Evolutionary conservation across 2,329 filamentous ascomycete genomes (phyloP).

Genomic region (Xylariaceae sp.): DNA sequence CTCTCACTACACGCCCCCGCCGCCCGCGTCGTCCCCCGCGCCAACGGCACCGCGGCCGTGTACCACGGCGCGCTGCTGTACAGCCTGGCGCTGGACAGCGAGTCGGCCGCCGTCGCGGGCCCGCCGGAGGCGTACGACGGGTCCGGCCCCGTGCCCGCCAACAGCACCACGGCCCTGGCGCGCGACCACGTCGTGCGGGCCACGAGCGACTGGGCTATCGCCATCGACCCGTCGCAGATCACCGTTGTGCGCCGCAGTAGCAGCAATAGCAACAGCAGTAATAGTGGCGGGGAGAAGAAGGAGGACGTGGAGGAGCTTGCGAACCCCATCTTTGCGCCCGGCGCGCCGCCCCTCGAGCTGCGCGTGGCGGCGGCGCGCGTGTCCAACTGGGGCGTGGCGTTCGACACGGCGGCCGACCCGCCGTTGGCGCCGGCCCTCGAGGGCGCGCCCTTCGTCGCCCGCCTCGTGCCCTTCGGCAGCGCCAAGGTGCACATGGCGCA

Average conservation of each 20-base stretch:
- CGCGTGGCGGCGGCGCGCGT: constrained; percentile 23
- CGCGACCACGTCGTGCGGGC: constrained; percentile 22
- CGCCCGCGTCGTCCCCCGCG: constrained; percentile 20
- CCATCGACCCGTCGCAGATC: constrained; percentile 25
- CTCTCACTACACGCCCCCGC: constrained; percentile 14
- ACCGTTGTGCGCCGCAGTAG: constrained; percentile 9
- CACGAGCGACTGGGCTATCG: constrained; percentile 23
- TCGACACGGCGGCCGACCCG: constrained; percentile 19
- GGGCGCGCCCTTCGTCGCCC: constrained; percentile 20
- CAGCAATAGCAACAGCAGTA: not conserved
- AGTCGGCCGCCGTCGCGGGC: constrained; percentile 13
- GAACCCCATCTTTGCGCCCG: constrained; percentile 23
- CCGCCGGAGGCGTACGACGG: constrained; percentile 11
- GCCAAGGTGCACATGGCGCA: constrained; percentile 27
- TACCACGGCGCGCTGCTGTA: constrained; percentile 26
- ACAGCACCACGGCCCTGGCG: constrained; percentile 18
- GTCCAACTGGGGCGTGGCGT: constrained; percentile 24
- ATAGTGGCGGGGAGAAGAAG: not conserved
- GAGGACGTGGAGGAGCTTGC: constrained; percentile 9
- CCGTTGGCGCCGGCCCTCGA: constrained; percentile 12
- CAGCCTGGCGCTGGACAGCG: constrained; percentile 21
- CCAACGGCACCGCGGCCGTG: constrained; percentile 24
- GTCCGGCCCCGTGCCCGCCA: constrained; percentile 6
- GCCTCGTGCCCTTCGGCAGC: constrained; percentile 25
- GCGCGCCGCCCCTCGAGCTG: constrained; percentile 23